Evolutionary conservation across 2,329 filamentous ascomycete species (phyloP).

Genomic region (Aspergillus candidus): DNA sequence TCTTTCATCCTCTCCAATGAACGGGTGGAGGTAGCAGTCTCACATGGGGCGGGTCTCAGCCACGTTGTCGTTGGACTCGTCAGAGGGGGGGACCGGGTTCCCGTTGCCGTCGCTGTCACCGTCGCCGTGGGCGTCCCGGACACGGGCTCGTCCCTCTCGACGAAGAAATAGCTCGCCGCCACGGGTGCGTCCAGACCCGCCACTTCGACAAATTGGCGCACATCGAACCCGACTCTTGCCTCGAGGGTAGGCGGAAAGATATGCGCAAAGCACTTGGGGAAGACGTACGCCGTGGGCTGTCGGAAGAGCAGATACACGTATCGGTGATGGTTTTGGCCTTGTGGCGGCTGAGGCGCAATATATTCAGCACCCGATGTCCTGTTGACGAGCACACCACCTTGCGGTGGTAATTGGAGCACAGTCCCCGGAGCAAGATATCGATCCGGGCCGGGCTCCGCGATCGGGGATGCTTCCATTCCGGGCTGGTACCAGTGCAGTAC

Average conservation of each 20-base stretch:
- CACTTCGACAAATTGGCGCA: slow-evolving; percentile 28
- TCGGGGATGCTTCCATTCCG: slow-evolving; percentile 9
- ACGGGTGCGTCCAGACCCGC: slow-evolving; percentile 25
- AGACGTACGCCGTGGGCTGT: slow-evolving; percentile 20
- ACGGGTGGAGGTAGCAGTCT: slow-evolving; percentile 3
- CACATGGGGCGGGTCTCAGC: slow-evolving; percentile 12
- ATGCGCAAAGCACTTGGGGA: slow-evolving; percentile 26
- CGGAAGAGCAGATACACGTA: slow-evolving; percentile 29
- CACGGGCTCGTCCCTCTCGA: slow-evolving; percentile 22
- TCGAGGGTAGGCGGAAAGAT: slow-evolving; percentile 23
- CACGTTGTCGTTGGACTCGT: slow-evolving; percentile 15
- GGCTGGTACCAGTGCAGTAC: slow-evolving; percentile 26
- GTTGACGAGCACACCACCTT: background rate
- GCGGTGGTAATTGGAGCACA: background rate
- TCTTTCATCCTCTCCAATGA: slow-evolving; percentile 3
- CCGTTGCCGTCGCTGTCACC: slow-evolving; percentile 1
- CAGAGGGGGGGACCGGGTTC: no score
- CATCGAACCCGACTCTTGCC: slow-evolving; percentile 29
- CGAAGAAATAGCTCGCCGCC: slow-evolving; percentile 36
- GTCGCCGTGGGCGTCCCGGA: no score
- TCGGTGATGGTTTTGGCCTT: slow-evolving; percentile 18
- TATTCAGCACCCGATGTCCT: slow-evolving; percentile 15
- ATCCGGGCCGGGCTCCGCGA: background rate
- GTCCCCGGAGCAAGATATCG: no score
- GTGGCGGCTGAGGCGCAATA: slow-evolving; percentile 25